phyloP scores from a whole-genome alignment of 768 basidiomycete genomes.

The Boletus reticuloceps region DNA sequence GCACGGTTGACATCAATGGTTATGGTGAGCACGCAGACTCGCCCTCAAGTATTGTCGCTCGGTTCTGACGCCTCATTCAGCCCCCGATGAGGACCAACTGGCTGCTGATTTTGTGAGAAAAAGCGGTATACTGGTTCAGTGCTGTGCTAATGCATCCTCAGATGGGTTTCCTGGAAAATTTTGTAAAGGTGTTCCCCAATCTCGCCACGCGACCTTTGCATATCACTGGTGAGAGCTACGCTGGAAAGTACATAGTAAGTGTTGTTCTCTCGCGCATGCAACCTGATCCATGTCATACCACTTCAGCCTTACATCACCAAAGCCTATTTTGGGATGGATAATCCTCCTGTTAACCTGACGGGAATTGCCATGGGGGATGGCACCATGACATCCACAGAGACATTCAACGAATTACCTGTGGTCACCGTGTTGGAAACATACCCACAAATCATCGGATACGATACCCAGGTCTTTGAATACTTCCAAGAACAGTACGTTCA shows the following conservation, averaged over 20 bases:
- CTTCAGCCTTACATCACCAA: slow-evolving; percentile 75
- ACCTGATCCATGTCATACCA: not conserved
- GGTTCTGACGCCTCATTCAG: slow-evolving; percentile 26
- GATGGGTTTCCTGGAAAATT: slow-evolving; percentile 69
- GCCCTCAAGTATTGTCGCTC: not conserved
- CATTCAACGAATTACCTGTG: slow-evolving; percentile 52
- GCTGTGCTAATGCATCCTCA: slow-evolving; percentile 21
- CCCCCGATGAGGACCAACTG: slow-evolving; percentile 62
- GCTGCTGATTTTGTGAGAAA: slow-evolving; percentile 43
- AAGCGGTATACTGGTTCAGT: not conserved
- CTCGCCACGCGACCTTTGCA: slow-evolving; percentile 62
- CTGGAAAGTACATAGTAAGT: slow-evolving; percentile 64
- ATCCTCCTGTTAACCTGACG: slow-evolving; percentile 63
- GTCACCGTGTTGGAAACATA: slow-evolving; percentile 66
- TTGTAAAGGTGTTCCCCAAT: slow-evolving; percentile 71
- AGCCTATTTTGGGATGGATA: slow-evolving; percentile 55
- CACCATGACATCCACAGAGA: slow-evolving; percentile 45
- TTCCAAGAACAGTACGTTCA: slow-evolving; percentile 61
- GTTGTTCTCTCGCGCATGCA: slow-evolving; percentile 25
- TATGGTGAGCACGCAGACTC: slow-evolving; percentile 42
- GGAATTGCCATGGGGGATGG: slow-evolving; percentile 73
- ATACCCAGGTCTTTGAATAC: slow-evolving; percentile 62
- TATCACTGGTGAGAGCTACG: slow-evolving; percentile 74
- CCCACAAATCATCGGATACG: slow-evolving; percentile 73
- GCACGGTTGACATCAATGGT: slow-evolving; percentile 58